Percentiles rank a stretch among this genome's conserved stretches.
Conservation (phyloP, 306 rosid species). For the Sicyos baderoa region DNA sequence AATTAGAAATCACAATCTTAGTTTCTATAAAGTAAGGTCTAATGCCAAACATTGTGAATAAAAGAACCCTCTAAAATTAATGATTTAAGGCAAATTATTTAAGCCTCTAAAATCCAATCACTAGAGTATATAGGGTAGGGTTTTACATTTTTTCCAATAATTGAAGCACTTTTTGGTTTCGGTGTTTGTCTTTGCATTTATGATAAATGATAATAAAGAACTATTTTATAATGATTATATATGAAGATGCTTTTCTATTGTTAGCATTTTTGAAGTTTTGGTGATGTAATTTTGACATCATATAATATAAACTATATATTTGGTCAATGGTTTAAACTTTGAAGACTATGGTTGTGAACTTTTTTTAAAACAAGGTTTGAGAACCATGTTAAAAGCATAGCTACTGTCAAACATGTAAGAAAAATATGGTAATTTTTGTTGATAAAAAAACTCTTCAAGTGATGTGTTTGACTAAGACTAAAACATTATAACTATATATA, state of each 20-base stretch:
- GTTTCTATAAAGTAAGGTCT: not conserved
- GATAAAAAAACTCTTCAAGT: no score
- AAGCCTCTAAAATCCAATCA: not conserved
- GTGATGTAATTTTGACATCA: constrained; percentile 4
- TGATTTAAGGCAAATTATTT: not conserved
- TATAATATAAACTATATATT: not conserved
- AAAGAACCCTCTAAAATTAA: not conserved
- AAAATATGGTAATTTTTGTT: not conserved
- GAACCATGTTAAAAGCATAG: not conserved
- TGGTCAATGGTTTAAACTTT: not conserved
- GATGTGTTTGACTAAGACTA: not conserved
- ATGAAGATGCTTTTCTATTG: not conserved
- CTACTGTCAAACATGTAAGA: not conserved
- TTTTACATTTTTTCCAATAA: not conserved
- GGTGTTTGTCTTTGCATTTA: not conserved
- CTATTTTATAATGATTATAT: not conserved
- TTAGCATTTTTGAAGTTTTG: not conserved
- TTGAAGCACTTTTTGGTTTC: constrained; percentile 3
- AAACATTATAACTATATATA: not conserved
- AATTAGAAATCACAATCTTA: not conserved
- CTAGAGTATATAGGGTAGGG: constrained; percentile 5
- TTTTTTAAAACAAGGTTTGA: not conserved
- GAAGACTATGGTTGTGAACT: not conserved
- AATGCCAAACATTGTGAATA: not conserved
- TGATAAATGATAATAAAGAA: not conserved